These are phyloP conservation scores for Stagonosporopsis chrysanthemi DNA, from an alignment of 2,329 filamentous ascomycete genomes.

Conservation along the genomic window DNA sequence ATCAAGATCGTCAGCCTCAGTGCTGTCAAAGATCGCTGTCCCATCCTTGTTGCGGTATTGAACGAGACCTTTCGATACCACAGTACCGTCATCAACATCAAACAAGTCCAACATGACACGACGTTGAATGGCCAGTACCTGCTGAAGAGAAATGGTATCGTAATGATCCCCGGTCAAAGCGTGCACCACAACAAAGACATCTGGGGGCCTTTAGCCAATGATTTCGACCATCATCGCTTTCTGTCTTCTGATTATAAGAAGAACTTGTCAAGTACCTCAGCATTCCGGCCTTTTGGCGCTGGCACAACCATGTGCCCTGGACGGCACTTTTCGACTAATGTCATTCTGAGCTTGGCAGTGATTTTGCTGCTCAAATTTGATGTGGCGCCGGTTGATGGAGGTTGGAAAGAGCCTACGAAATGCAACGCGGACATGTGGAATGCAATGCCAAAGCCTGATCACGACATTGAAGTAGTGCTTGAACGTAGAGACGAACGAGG, in stretches of 20 bases:
- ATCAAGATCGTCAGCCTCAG: conserved; percentile 40
- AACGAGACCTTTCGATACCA: conserved; percentile 54
- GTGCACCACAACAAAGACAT: conserved; percentile 41
- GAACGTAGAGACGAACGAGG: conserved; percentile 6
- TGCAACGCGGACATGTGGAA: conserved; percentile 41
- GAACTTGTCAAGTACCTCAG: conserved; percentile 32
- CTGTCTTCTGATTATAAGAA: conserved; percentile 15
- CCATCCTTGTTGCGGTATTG: conserved; percentile 51
- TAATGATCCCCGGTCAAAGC: conserved; percentile 48
- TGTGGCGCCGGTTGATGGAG: conserved; percentile 28
- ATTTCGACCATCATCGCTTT: conserved; percentile 49
- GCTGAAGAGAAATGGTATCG: conserved; percentile 46
- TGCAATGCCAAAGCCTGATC: conserved; percentile 43
- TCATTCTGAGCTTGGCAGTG: conserved; percentile 43
- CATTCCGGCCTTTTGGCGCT: conserved; percentile 48
- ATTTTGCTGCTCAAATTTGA: conserved; percentile 48
- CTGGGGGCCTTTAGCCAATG: conserved; percentile 44
- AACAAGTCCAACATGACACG: conserved; percentile 49
- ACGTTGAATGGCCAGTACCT: conserved; percentile 42
- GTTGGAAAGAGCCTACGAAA: conserved; percentile 34
- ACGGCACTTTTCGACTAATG: conserved; percentile 48
- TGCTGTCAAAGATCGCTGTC: conserved; percentile 47
- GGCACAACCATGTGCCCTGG: conserved; percentile 49
- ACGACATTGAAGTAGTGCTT: conserved; percentile 31
- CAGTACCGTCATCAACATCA: conserved; percentile 49